Evolutionary conservation across 1,284 basidiomycete genomes (phyloP).

Genomic region (Leccinum colubrinum): DNA sequence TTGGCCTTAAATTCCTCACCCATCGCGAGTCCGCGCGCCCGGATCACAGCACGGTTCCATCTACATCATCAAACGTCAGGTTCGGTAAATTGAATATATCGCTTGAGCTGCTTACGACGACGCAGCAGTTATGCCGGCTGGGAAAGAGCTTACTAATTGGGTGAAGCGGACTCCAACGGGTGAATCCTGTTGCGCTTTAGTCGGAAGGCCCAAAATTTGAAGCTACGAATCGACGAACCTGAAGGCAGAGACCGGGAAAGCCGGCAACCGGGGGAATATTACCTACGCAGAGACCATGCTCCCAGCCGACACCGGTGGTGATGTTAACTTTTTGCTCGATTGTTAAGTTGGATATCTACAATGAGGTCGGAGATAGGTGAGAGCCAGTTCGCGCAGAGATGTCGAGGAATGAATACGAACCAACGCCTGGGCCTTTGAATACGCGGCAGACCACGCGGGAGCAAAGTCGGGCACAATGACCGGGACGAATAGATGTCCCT

Average conservation of each 20-base stretch:
- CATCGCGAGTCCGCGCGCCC: constrained; percentile 63
- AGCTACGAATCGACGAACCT: constrained; percentile 13
- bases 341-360: constrained; percentile 38
- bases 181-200: constrained; percentile 39
- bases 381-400: no score
- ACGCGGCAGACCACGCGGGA: constrained; percentile 41
- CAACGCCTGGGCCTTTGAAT: constrained; percentile 36
- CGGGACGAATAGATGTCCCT: constrained; percentile 4
- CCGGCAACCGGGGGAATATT: constrained; percentile 35
- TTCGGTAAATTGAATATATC: not conserved
- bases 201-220: not conserved
- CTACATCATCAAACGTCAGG: constrained; percentile 5
- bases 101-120: constrained; percentile 42
- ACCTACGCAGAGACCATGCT: constrained; percentile 41
- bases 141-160: constrained; percentile 44
- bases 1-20: constrained; percentile 74
- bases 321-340: constrained; percentile 44
- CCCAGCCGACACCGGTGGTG: constrained; percentile 41
- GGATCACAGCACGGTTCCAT: constrained; percentile 45
- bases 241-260: constrained; percentile 33
- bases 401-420: constrained; percentile 19
- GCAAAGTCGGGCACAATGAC: constrained; percentile 42
- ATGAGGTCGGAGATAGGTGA: not conserved
- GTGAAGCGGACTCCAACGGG: constrained; percentile 48
- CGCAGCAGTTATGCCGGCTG: constrained; percentile 53